phyloP scores from a whole-genome alignment of 2,329 filamentous ascomycete genomes.

The Sarocladium strictum region DNA sequence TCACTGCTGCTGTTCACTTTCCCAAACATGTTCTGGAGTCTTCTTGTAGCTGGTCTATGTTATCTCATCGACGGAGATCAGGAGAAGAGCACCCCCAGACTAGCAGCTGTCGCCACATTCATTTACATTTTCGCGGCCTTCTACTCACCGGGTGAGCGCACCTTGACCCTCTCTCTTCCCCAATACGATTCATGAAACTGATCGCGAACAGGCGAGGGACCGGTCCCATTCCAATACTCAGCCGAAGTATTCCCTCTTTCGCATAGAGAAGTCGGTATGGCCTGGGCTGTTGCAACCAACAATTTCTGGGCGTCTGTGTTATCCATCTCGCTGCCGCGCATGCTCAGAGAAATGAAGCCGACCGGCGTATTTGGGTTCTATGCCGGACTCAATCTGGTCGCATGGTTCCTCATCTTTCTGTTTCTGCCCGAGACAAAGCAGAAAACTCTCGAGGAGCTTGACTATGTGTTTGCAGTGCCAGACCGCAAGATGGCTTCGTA shows the following conservation, averaged over 20 bases:
- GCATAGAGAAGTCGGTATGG: constrained; percentile 56
- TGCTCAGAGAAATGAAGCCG: constrained; percentile 29
- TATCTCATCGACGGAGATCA: constrained; percentile 24
- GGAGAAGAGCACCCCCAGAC: constrained; percentile 33
- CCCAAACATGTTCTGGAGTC: constrained; percentile 23
- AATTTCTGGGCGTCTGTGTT: constrained; percentile 44
- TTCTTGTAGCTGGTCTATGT: constrained; percentile 23
- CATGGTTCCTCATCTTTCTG: constrained; percentile 41
- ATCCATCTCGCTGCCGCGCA: constrained; percentile 40
- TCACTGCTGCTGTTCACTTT: constrained; percentile 30
- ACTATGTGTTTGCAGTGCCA: constrained; percentile 40
- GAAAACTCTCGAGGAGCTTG: constrained; percentile 43
- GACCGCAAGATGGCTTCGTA: constrained; percentile 33
- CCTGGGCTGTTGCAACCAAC: constrained; percentile 51
- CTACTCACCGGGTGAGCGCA: constrained; percentile 43
- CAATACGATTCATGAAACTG: not conserved
- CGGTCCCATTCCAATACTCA: constrained; percentile 52
- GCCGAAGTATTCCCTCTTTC: constrained; percentile 56
- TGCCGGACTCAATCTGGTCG: constrained; percentile 39
- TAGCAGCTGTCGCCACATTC: constrained; percentile 52
- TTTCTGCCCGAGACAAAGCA: constrained; percentile 46
- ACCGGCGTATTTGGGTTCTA: constrained; percentile 35
- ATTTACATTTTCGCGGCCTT: constrained; percentile 58
- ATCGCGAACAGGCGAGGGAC: constrained; percentile 36
- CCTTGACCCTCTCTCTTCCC: too few relatives aligned